phyloP scores from a whole-genome alignment of 768 basidiomycete species.

The Megacollybia marginata region DNA sequence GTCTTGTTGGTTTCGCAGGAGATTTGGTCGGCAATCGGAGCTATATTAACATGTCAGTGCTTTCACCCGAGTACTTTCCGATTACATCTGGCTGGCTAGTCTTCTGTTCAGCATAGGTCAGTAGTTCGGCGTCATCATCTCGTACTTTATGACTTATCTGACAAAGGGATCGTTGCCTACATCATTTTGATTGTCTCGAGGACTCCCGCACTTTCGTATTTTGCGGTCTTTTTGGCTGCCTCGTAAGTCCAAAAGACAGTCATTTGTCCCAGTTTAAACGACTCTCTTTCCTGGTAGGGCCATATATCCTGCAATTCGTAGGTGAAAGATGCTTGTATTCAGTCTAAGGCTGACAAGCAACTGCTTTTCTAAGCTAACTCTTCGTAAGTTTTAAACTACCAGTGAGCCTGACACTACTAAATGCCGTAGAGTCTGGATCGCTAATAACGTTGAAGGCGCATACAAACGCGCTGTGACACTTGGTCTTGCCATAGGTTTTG shows the following conservation, averaged over 20 bases:
- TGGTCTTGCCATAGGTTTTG: slow-evolving; percentile 62
- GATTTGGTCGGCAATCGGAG: slow-evolving; percentile 57
- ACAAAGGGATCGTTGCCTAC: slow-evolving; percentile 47
- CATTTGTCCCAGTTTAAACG: background rate
- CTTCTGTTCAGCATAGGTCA: too few species aligned
- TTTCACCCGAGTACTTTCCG: background rate
- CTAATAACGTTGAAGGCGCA: slow-evolving; percentile 67
- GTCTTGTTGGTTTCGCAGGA: slow-evolving; percentile 52
- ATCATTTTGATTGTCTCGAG: slow-evolving; percentile 62
- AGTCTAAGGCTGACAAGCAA: too few species aligned
- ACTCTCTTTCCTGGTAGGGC: too few species aligned
- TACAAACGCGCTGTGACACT: slow-evolving; percentile 71
- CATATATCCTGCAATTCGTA: too few species aligned
- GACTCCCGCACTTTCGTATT: slow-evolving; percentile 58
- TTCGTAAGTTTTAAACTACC: background rate
- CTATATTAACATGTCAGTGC: slow-evolving; percentile 45
- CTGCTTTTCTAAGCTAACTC: too few species aligned
- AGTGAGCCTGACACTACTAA: background rate
- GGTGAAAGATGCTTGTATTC: too few species aligned
- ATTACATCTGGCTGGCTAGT: too few species aligned
- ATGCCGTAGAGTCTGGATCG: slow-evolving; percentile 39
- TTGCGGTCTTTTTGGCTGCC: slow-evolving; percentile 65
- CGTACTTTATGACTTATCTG: too few species aligned
- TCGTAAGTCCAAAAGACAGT: slow-evolving; percentile 16
- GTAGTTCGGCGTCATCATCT: too few species aligned